Evolutionary conservation across 305 asterid species (phyloP).

Genomic region (Andrographis paniculata): DNA sequence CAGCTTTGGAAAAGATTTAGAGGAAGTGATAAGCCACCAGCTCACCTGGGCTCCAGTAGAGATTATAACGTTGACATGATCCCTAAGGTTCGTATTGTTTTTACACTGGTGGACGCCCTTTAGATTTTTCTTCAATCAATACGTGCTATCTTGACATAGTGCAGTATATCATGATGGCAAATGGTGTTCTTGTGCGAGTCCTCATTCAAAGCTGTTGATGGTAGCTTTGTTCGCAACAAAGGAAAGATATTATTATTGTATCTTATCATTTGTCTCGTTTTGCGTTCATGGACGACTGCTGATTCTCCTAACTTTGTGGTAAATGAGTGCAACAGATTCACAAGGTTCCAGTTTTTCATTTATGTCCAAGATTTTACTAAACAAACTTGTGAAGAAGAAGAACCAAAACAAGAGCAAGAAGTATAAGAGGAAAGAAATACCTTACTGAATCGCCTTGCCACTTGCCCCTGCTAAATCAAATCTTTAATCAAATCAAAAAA

Average conservation of each 20-base stretch:
- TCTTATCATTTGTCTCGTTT: too few relatives aligned
- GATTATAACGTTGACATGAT: slow-evolving; percentile 94
- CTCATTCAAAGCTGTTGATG: slow-evolving; percentile 43
- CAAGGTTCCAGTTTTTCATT: too few relatives aligned
- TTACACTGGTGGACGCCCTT: slow-evolving; percentile 5
- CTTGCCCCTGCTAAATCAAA: too few relatives aligned
- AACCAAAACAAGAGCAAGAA: too few relatives aligned
- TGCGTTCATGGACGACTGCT: too few relatives aligned
- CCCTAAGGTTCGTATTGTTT: slow-evolving; percentile 58
- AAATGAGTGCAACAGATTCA: too few relatives aligned
- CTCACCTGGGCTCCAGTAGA: slow-evolving; percentile 80
- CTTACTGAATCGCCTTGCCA: too few relatives aligned
- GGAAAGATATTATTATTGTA: slow-evolving; percentile 42
- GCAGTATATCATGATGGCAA: slow-evolving; percentile 98
- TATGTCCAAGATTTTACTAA: too few relatives aligned
- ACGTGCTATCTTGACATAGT: slow-evolving; percentile 12
- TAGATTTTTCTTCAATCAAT: neutral
- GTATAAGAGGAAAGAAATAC: too few relatives aligned
- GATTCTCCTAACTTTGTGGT: too few relatives aligned
- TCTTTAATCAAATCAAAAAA: too few relatives aligned
- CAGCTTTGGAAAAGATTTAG: slow-evolving; percentile 93
- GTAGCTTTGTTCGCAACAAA: neutral
- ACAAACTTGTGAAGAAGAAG: too few relatives aligned
- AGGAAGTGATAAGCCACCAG: slow-evolving; percentile 88
- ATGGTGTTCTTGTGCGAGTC: slow-evolving; percentile 90